Conservation (phyloP, 495 filamentous ascomycete species). For the Parathielavia hyrcaniae region DNA sequence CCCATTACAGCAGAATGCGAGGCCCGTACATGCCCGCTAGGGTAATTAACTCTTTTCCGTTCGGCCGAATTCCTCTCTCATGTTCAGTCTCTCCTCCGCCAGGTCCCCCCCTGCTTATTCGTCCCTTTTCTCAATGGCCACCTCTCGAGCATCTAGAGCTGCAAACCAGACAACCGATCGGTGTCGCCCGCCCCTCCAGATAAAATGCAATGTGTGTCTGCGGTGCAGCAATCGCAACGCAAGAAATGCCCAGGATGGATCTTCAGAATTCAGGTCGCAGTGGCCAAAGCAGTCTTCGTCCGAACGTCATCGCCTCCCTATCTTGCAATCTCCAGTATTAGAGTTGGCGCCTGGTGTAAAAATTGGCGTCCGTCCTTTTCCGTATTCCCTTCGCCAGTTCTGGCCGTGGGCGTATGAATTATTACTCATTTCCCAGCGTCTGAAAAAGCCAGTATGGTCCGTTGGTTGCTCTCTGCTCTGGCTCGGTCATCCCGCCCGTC, state of each 20-base stretch:
- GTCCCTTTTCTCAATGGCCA: neutral
- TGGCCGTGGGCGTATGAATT: neutral
- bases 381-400: neutral
- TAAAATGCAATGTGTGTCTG: constrained; percentile 9
- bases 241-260: constrained; percentile 1
- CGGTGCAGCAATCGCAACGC: neutral
- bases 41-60: neutral
- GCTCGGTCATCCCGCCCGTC: neutral
- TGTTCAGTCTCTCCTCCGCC: neutral
- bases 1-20: neutral
- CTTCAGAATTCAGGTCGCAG: neutral
- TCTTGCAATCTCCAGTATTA: neutral
- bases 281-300: constrained; percentile 4
- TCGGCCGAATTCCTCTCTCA: neutral
- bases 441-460: neutral
- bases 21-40: neutral
- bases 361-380: neutral
- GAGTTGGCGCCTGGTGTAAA: neutral
- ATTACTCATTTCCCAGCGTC: neutral
- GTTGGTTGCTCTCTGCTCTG: neutral
- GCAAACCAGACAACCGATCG: neutral
- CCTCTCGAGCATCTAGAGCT: neutral
- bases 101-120: too few species aligned
- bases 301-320: neutral
- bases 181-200: neutral